phyloP scores from a whole-genome alignment of 176 grass and related monocot genomes.

The Bothriochloa decipiens region DNA sequence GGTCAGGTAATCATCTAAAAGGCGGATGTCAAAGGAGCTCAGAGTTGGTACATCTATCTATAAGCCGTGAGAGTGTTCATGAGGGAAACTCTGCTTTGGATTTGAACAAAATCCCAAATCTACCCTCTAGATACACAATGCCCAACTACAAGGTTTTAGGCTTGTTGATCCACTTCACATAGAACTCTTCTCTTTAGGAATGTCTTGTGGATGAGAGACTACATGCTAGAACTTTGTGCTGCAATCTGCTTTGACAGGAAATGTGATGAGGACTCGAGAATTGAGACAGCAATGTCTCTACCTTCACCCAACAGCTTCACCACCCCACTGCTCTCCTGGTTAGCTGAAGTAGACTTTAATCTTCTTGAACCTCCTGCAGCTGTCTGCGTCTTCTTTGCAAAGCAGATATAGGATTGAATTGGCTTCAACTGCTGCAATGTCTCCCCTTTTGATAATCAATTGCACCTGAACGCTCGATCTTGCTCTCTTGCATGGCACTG shows the following conservation, averaged over 20 bases:
- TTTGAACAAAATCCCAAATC: slow-evolving; percentile 3
- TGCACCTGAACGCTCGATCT: not conserved
- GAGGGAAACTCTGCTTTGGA: slow-evolving; percentile 19
- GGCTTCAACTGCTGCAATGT: not conserved
- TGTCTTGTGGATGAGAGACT: slow-evolving; percentile 31
- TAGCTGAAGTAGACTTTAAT: not conserved
- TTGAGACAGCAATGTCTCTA: slow-evolving; percentile 15
- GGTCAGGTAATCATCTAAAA: slow-evolving; percentile 30
- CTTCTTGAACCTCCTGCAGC: slow-evolving; percentile 19
- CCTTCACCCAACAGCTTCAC: slow-evolving; percentile 29
- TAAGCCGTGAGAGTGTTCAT: slow-evolving; percentile 4
- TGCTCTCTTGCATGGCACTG: slow-evolving; percentile 3
- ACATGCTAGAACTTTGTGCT: slow-evolving; percentile 21
- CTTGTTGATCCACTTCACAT: not conserved
- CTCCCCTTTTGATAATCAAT: not conserved
- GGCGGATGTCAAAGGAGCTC: not conserved
- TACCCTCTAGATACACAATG: not conserved
- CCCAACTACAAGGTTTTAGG: not conserved
- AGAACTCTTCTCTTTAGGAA: slow-evolving; percentile 31
- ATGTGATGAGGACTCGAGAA: not conserved
- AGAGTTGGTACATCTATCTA: not conserved
- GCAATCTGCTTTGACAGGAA: slow-evolving; percentile 2
- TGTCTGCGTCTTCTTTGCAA: not conserved
- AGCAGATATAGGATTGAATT: not conserved
- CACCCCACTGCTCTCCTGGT: not conserved